These are phyloP conservation scores for Rubia occidens DNA, from an alignment of 305 asterid species.

Conservation along the genomic window DNA sequence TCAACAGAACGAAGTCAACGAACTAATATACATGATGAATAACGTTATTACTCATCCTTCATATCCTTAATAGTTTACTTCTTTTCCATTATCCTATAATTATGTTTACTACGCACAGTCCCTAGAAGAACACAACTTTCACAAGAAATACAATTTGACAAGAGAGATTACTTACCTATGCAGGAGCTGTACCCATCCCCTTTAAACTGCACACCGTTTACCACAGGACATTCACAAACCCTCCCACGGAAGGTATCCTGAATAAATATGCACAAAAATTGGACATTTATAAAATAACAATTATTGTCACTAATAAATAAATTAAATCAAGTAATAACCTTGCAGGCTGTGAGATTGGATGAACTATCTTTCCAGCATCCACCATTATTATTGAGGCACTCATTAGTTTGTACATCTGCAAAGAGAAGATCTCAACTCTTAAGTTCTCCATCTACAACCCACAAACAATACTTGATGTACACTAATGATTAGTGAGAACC, in stretches of 20 bases:
- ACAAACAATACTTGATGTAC: slow-evolving; percentile 10
- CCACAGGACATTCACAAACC: slow-evolving; percentile 88
- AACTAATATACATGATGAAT: neutral
- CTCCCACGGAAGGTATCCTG: slow-evolving; percentile 93
- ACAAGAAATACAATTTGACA: neutral
- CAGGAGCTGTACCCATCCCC: slow-evolving; percentile 95
- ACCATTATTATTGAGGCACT: slow-evolving; percentile 83
- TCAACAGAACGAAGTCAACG: neutral
- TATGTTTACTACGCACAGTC: neutral
- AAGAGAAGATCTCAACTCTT: slow-evolving; percentile 18
- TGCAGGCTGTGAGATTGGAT: slow-evolving; percentile 86
- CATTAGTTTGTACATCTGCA: slow-evolving; percentile 87
- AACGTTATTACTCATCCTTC: neutral
- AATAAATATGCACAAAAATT: slow-evolving; percentile 18
- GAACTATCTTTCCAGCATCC: slow-evolving; percentile 88
- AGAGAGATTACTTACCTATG: slow-evolving; percentile 37
- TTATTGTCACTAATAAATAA: neutral
- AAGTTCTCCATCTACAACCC: slow-evolving; percentile 1
- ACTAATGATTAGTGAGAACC: slow-evolving; percentile 19
- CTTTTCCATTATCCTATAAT: neutral
- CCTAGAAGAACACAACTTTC: neutral
- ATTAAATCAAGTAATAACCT: slow-evolving; percentile 36
- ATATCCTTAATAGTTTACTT: neutral
- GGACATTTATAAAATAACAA: slow-evolving; percentile 12
- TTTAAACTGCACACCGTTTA: slow-evolving; percentile 84